phyloP scores from a whole-genome alignment of 495 filamentous ascomycete genomes.

The Penicillium macrosclerotiorum region DNA sequence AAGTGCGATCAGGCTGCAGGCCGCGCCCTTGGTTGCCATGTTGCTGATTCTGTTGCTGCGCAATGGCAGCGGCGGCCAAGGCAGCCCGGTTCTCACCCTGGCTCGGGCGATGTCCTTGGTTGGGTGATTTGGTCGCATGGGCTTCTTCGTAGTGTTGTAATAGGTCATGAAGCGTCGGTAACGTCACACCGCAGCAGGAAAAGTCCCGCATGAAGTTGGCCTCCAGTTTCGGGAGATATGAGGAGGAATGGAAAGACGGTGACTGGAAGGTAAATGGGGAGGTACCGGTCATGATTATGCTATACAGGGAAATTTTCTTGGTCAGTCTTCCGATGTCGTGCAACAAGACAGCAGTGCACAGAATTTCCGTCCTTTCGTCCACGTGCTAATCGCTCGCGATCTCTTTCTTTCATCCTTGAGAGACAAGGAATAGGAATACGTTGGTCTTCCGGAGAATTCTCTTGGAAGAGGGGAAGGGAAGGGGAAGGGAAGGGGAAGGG shows the following conservation, averaged over 20 bases:
- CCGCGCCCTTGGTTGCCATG: conserved; percentile 42
- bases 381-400: too few species aligned
- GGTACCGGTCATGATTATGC: conserved; percentile 94
- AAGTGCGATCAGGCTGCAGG: conserved; percentile 39
- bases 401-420: conserved; percentile 8
- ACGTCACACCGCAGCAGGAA: conserved; percentile 81
- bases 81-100: conserved; percentile 57
- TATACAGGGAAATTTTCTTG: conserved; percentile 38
- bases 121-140: conserved; percentile 68
- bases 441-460: too few species aligned
- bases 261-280: conserved; percentile 90
- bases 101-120: conserved; percentile 54
- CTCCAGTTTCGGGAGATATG: conserved; percentile 95
- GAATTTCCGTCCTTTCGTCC: conserved; percentile 2
- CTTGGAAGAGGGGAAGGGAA: too few species aligned
- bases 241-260: conserved; percentile 94
- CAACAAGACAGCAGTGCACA: conserved; percentile 15
- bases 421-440: too few species aligned
- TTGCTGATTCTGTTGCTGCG: conserved; percentile 56
- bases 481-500: too few species aligned
- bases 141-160: conserved; percentile 95
- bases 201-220: conserved; percentile 97
- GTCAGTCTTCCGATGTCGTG: conserved; percentile 29
- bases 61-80: conserved; percentile 52
- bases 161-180: conserved; percentile 90